Evolutionary conservation across 306 rosid genomes (phyloP), one percentile per base, ranked within the genome.

Genomic region (Trifolium repens): DNA sequence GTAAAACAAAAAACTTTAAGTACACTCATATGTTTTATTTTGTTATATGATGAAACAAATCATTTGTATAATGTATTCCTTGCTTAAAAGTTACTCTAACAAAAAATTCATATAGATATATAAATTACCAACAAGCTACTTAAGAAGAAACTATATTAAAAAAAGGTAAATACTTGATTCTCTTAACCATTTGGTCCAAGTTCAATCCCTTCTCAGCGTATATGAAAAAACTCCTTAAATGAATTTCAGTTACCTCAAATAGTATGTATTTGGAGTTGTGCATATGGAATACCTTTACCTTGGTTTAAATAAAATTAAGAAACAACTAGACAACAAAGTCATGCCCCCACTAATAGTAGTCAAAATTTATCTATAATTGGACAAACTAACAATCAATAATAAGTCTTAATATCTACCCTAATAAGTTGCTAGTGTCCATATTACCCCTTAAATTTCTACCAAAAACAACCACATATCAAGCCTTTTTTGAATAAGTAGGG

Each of bases 1-100:
- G 50, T 16, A 46, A 83, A 46, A 79, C 81, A 44, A 63, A 76
- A 83, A 83, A 26, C 75, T 62, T 70, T 39, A 39, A 39, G 39
- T 9, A 52, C 37, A 75, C 72, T 69, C 40, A 8, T 10, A 50
- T 7, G 32, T 19, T 37, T 70, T 37, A 61, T 72, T 81, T 66
- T 59, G 54, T 61, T 79, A 72, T 67, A 54, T 39, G 77, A 46
- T 10, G 42, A 40, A 49, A 59, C 61, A 73, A 27, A 42, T n/a
- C 24, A 40, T 16, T 16, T 46, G 2, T 44, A 53, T 5, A 43
- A 42, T 60, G 69, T 6, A 60, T 52, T 39, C 42, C 9, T 39
- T 68, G 76, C 61, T 76, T 53, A 16, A 53, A 44, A 71, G 67
- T 9, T 58, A 68, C 65, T 68, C 74, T 43, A 24, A 66, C 50